Evolutionary conservation across 2,329 filamentous ascomycete species (phyloP).

Genomic region (Myriangium duriaei): DNA sequence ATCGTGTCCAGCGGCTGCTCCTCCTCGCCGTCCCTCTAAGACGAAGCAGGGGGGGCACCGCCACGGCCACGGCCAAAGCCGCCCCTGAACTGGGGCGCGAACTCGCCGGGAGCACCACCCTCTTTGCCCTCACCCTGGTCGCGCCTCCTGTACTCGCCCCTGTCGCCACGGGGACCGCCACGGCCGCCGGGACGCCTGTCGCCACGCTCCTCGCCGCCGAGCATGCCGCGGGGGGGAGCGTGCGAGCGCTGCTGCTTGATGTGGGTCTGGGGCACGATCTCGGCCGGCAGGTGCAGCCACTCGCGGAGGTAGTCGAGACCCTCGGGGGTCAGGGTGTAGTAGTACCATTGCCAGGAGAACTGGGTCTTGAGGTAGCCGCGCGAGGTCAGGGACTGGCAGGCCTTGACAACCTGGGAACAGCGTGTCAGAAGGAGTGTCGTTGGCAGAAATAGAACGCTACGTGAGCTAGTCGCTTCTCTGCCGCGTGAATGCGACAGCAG

Average conservation of each 20-base stretch:
- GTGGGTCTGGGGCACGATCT: conserved; percentile 99
- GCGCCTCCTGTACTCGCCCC: conserved; percentile 61
- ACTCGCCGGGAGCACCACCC: conserved; percentile 82
- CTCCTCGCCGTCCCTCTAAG: conserved; percentile 2
- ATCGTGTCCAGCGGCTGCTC: too few species aligned
- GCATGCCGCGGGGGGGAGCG: conserved; percentile 96
- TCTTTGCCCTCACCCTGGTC: conserved; percentile 59
- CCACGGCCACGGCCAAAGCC: conserved; percentile 64
- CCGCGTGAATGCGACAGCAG: not conserved
- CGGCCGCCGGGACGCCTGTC: conserved; percentile 71
- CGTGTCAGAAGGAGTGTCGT: conserved; percentile 5
- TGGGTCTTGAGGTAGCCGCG: conserved; percentile 99
- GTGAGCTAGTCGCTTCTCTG: not conserved
- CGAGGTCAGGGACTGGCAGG: conserved; percentile 93
- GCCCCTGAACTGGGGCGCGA: conserved; percentile 64
- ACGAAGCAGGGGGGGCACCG: conserved; percentile 48
- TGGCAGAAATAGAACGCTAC: not conserved
- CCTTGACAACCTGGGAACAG: conserved; percentile 67
- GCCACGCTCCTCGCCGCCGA: conserved; percentile 64
- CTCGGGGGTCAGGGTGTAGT: conserved; percentile 99
- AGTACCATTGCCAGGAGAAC: conserved; percentile 99
- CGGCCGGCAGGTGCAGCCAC: conserved; percentile 98
- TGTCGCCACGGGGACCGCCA: conserved; percentile 57
- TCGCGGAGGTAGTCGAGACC: conserved; percentile 99
- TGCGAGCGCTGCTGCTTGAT: conserved; percentile 99